Conservation (phyloP, 2,329 filamentous ascomycete species). For the Colletotrichum sp. region DNA sequence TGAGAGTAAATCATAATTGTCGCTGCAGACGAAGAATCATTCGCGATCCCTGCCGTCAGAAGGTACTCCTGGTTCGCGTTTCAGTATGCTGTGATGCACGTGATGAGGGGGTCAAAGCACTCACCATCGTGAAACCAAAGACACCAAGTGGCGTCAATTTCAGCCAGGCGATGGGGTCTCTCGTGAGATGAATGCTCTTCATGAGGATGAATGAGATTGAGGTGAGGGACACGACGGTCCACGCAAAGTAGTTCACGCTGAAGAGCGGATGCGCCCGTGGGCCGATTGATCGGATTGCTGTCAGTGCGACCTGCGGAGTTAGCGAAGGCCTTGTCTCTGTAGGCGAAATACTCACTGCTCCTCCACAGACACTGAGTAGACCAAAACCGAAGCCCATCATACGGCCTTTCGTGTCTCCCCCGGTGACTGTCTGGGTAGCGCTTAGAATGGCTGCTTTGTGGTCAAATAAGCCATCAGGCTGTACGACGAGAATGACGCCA, state of each 20-base stretch:
- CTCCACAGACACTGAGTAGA: not conserved
- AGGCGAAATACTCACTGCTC: not conserved
- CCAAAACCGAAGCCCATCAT: slow-evolving; percentile 14
- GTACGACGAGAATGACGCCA: slow-evolving; percentile 7
- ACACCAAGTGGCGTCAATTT: slow-evolving; percentile 3
- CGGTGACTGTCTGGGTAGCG: not conserved
- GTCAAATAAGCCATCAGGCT: slow-evolving; percentile 1
- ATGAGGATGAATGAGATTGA: not conserved
- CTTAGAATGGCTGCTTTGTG: not conserved
- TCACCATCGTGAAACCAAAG: slow-evolving; percentile 11
- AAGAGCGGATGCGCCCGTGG: not conserved
- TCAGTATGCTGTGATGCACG: not conserved
- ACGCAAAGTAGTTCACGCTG: slow-evolving; percentile 6
- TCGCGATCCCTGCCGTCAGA: slow-evolving; percentile 2
- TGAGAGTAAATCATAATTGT: slow-evolving; percentile 10
- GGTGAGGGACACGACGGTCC: not conserved
- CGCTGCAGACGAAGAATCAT: not conserved
- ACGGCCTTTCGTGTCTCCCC: not conserved
- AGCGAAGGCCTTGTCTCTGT: no score
- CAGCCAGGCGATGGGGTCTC: not conserved
- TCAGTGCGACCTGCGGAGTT: not conserved
- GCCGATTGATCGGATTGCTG: slow-evolving; percentile 7
- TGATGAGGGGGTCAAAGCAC: not conserved
- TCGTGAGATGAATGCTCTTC: not conserved
- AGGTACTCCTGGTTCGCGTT: not conserved